Conservation (phyloP, 2,329 filamentous ascomycete species). For the Macrophomina pseudophaseolina region DNA sequence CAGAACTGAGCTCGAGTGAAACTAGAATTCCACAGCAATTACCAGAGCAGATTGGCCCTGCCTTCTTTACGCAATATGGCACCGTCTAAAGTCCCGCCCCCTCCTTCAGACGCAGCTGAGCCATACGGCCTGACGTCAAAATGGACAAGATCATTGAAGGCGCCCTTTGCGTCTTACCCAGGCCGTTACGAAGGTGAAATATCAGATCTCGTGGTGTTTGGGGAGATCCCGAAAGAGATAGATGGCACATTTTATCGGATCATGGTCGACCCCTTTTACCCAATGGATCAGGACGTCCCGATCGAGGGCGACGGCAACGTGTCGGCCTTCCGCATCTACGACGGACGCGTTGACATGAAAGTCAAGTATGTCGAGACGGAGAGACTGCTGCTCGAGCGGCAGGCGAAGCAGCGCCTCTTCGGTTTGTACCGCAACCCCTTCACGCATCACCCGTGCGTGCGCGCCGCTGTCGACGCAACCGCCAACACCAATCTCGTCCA, state of each 20-base stretch:
- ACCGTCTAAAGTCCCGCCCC: too few relatives aligned
- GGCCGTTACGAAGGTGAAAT: slow-evolving; percentile 31
- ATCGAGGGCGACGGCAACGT: slow-evolving; percentile 41
- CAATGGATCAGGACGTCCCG: slow-evolving; percentile 30
- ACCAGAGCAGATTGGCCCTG: too few relatives aligned
- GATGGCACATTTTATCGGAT: slow-evolving; percentile 32
- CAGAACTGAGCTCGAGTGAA: too few relatives aligned
- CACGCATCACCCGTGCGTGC: slow-evolving; percentile 36
- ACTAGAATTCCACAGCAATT: too few relatives aligned
- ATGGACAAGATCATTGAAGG: too few relatives aligned
- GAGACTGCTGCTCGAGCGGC: slow-evolving; percentile 34
- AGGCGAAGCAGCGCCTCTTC: slow-evolving; percentile 28
- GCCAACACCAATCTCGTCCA: slow-evolving; percentile 28
- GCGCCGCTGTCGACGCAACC: slow-evolving; percentile 28
- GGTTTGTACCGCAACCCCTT: slow-evolving; percentile 27
- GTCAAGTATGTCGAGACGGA: slow-evolving; percentile 41
- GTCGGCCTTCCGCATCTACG: slow-evolving; percentile 38
- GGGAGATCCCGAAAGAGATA: slow-evolving; percentile 1
- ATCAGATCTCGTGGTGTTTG: slow-evolving; percentile 24
- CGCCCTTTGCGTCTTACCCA: not conserved
- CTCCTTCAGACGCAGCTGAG: too few relatives aligned
- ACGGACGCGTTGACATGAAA: slow-evolving; percentile 39
- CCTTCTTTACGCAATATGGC: too few relatives aligned
- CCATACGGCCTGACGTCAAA: too few relatives aligned
- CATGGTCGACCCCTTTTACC: slow-evolving; percentile 34